These are phyloP conservation scores for Lipomyces yamanashiensis DNA, from an alignment of 805 yeast species.

Conservation along the genomic window DNA sequence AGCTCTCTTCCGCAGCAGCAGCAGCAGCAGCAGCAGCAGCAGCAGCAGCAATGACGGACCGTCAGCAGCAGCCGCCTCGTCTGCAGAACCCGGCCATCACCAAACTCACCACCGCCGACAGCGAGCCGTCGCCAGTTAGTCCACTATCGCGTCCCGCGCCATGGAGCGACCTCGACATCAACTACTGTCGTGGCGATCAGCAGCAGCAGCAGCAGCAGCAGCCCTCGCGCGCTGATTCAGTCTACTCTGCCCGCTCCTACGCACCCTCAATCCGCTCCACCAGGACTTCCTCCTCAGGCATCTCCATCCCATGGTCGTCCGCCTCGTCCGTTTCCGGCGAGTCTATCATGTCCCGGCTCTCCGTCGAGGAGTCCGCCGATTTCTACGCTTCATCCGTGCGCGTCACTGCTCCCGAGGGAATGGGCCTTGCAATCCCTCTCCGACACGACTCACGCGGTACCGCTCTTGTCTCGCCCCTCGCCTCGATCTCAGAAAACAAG, in stretches of 20 bases:
- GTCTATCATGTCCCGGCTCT: conserved; percentile 22
- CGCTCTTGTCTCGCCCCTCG: conserved; percentile 6
- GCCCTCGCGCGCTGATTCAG: conserved; percentile 27
- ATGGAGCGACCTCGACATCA: conserved; percentile 28
- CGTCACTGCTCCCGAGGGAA: conserved; percentile 9
- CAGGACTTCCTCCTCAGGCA: conserved; percentile 24
- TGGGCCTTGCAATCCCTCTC: conserved; percentile 28
- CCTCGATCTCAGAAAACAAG: conserved; percentile 27
- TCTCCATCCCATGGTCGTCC: conserved; percentile 26
- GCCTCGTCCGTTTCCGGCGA: conserved; percentile 25
- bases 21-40: no score
- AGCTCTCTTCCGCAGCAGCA: not conserved
- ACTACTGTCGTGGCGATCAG: conserved; percentile 14
- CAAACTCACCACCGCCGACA: not conserved
- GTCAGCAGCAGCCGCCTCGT: conserved; percentile 7
- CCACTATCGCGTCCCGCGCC: conserved; percentile 31
- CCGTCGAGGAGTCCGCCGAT: conserved; percentile 14
- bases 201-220: not conserved
- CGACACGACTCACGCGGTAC: conserved; percentile 14
- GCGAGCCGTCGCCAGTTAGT: conserved; percentile 1
- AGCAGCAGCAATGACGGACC: not conserved
- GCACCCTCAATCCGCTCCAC: conserved; percentile 31
- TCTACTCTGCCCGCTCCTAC: conserved; percentile 31
- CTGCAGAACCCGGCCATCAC: not conserved
- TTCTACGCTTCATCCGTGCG: conserved; percentile 21